These are phyloP conservation scores for Globisporangium spinosum DNA, from an alignment of 352 stramenopile species.

Conservation along the genomic window DNA sequence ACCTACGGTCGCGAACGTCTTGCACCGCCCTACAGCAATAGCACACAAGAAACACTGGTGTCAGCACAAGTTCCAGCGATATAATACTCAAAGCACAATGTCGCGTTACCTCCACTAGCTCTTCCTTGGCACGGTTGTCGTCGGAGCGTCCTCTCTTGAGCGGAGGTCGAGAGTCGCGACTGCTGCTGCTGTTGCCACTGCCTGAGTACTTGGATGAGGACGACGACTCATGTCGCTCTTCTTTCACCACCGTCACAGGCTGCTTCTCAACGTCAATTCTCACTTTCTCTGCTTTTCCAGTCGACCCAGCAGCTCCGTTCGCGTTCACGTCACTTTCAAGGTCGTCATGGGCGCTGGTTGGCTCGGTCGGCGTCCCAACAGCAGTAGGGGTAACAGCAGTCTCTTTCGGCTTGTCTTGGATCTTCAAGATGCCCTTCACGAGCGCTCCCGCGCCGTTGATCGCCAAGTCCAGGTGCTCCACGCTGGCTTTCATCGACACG, in stretches of 20 bases:
- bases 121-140: constrained; percentile 21
- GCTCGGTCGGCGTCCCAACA: neutral
- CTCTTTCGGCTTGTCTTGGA: constrained; percentile 22
- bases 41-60: neutral
- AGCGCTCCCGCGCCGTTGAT: constrained; percentile 55
- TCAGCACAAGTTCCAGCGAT: neutral
- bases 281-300: constrained; percentile 2
- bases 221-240: constrained; percentile 5
- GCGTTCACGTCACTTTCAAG: neutral
- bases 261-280: neutral
- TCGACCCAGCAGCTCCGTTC: neutral
- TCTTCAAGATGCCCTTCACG: constrained; percentile 68
- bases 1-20: constrained; percentile 11
- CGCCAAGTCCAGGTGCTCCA: constrained; percentile 68
- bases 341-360: neutral
- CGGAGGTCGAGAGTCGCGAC: constrained; percentile 6
- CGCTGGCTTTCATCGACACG: constrained; percentile 66
- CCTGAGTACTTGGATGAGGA: constrained; percentile 2
- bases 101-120: constrained; percentile 27
- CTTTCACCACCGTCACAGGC: neutral
- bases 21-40: neutral
- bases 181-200: neutral
- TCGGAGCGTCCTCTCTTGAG: constrained; percentile 32
- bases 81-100: neutral
- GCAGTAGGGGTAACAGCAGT: neutral